phyloP scores from a whole-genome alignment of 1,284 basidiomycete species.

The Fomitopsis pinicola region DNA sequence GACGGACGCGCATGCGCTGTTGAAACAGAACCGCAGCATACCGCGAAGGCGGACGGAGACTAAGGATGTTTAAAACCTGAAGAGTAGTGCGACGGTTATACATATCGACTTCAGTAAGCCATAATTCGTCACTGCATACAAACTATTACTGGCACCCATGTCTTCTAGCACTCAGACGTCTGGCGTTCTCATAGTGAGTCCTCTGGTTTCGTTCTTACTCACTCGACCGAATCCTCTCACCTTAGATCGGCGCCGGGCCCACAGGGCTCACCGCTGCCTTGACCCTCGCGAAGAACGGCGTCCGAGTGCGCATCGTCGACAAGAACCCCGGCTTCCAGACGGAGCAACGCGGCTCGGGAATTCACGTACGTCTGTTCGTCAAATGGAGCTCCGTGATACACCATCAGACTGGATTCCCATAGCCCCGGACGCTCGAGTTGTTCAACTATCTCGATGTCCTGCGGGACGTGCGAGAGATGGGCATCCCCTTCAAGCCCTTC shows the following conservation, averaged over 20 bases:
- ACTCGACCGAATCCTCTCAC: not conserved
- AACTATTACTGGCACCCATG: too few relatives aligned
- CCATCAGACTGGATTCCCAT: not conserved
- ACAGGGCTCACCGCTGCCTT: not conserved
- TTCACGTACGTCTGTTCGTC: not conserved
- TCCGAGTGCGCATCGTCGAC: not conserved
- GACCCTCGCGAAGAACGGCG: not conserved
- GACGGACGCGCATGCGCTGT: too few relatives aligned
- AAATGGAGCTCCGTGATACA: not conserved
- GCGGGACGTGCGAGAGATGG: constrained; percentile 5
- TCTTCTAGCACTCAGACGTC: not conserved
- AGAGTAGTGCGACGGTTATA: too few relatives aligned
- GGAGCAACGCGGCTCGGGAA: not conserved
- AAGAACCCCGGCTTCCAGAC: not conserved
- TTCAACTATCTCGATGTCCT: constrained; percentile 18
- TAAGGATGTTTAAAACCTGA: too few relatives aligned
- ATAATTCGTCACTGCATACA: too few relatives aligned
- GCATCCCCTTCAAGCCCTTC: not conserved
- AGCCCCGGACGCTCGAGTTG: constrained; percentile 19
- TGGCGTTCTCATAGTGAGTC: not conserved
- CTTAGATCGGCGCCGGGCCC: not conserved
- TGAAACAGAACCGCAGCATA: too few relatives aligned
- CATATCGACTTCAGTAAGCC: too few relatives aligned
- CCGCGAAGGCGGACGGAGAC: too few relatives aligned
- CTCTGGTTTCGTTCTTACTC: not conserved